Base-by-base conservation (phyloP, 1,139 yeast species). In the Keqinozyma sinolaborantium region DNA sequence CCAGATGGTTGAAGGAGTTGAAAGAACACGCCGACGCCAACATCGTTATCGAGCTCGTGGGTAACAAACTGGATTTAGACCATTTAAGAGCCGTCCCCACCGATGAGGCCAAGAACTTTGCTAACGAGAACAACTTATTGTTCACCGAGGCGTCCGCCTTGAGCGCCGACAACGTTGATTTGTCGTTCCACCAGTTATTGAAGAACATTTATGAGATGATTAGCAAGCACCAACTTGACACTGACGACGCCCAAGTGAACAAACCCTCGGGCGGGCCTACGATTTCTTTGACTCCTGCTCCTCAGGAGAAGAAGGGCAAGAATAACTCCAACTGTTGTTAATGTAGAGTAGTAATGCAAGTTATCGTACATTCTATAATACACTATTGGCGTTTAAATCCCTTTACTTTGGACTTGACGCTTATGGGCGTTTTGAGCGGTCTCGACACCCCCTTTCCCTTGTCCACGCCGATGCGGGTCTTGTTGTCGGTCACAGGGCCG, bases 131-230 rank as follows among this genome's bases (percentile, higher is more conserved):
- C 65, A 87, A 77, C 56, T 72, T 92, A 50, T 71, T 92, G 51
- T 92, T 92, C 59, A 90, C 96, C 31, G 98, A 92, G 66, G 95
- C 98, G n/a, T 83, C 95, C 39, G 98, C 98, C 13, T 73, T 94
- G 45, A 88, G 88, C 50, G 83, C 95, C 26, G 95, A 92, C 51
- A 94, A 94, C 58, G 98, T 92, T 38, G 98, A 92, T 57, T 73
- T 80, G 46, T 92, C 97, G 4, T 92, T 92, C 75, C 88, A 88
- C 58, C 95, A 88, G 57, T 77, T 94, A 46, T 77, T 88, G 50
- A 85, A 88, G 47, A 88, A 90, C 51, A 92, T 92, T 50, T 90
- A 90, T 64, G 95, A 90, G 51, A 85, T 84, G 87, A 85, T 85
- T 40, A 79, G 86, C 44, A 83, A 83, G 58, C 90, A 84, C 55